These are phyloP conservation scores for Platismatia glauca DNA, from an alignment of 495 filamentous ascomycete genomes.

Conservation along the genomic window DNA sequence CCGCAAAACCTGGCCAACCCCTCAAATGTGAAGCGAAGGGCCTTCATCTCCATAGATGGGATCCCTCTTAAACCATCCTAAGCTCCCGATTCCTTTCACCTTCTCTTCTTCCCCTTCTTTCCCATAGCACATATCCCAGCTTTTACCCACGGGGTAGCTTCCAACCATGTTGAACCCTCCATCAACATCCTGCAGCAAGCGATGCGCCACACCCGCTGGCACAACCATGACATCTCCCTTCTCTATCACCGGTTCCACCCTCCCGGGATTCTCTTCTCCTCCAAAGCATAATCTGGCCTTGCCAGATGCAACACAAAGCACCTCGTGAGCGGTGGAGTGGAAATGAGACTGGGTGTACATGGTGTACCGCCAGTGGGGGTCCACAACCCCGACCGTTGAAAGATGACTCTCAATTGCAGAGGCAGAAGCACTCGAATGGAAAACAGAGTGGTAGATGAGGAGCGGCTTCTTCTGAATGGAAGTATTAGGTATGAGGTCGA, in stretches of 20 bases:
- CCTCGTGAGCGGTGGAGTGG: conserved; percentile 58
- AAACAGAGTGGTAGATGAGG: conserved; percentile 50
- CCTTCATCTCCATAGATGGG: conserved; percentile 52
- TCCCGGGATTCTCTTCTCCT: conserved; percentile 49
- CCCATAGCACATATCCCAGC: conserved; percentile 68
- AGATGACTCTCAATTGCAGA: conserved; percentile 47
- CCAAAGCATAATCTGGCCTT: conserved; percentile 57
- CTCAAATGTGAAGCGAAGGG: conserved; percentile 37
- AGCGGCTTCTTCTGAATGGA: conserved; percentile 55
- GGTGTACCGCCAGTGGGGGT: conserved; percentile 56
- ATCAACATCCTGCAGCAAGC: conserved; percentile 48
- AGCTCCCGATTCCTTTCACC: conserved; percentile 34
- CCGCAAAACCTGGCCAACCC: background rate
- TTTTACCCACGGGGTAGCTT: conserved; percentile 47
- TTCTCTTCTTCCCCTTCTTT: conserved; percentile 43
- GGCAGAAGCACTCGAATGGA: conserved; percentile 35
- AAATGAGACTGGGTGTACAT: conserved; percentile 60
- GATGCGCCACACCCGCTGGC: conserved; percentile 57
- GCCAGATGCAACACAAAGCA: conserved; percentile 51
- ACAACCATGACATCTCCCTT: conserved; percentile 58
- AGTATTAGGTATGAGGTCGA: conserved; percentile 53
- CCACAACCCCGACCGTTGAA: conserved; percentile 41
- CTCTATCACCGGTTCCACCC: conserved; percentile 46
- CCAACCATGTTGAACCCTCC: conserved; percentile 58
- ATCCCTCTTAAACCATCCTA: conserved; percentile 51